These are phyloP conservation scores for Auriscalpium orientale DNA, from an alignment of 768 basidiomycete genomes.

Conservation along the genomic window DNA sequence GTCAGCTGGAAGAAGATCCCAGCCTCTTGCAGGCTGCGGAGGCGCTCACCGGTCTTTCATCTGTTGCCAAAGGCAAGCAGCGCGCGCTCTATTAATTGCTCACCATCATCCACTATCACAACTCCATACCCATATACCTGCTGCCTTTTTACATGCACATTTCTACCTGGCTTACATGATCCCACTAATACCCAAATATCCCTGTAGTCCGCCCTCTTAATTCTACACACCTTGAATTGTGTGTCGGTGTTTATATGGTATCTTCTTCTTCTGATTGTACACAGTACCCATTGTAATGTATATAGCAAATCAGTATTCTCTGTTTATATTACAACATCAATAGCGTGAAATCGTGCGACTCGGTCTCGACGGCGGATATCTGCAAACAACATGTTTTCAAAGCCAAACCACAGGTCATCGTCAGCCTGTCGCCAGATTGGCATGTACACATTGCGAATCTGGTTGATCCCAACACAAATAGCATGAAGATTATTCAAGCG, in stretches of 20 bases:
- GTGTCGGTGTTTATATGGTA: not conserved
- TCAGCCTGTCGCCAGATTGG: constrained; percentile 27
- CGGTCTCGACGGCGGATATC: constrained; percentile 14
- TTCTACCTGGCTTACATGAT: too few relatives aligned
- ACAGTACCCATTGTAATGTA: not conserved
- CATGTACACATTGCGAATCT: constrained; percentile 36
- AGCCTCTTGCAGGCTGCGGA: too few relatives aligned
- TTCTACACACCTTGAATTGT: not conserved
- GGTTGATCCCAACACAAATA: constrained; percentile 33
- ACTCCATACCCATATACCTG: not conserved
- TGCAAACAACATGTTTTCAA: constrained; percentile 32
- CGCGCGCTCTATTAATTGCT: not conserved
- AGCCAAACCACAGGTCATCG: constrained; percentile 26
- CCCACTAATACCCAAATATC: not conserved
- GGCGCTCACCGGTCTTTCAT: not conserved
- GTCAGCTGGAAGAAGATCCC: not conserved
- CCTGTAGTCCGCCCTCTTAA: not conserved
- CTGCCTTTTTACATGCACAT: too few relatives aligned
- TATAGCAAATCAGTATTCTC: not conserved
- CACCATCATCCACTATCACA: not conserved
- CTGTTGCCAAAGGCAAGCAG: not conserved
- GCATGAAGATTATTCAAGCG: constrained; percentile 28
- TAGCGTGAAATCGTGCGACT: not conserved
- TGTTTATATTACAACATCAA: not conserved
- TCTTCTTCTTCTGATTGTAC: not conserved